Percentiles rank a stretch among this genome's conserved stretches.
Evolutionary conservation across 2,329 filamentous ascomycete genomes (phyloP).

Genomic region (Colletotrichum sp.): DNA sequence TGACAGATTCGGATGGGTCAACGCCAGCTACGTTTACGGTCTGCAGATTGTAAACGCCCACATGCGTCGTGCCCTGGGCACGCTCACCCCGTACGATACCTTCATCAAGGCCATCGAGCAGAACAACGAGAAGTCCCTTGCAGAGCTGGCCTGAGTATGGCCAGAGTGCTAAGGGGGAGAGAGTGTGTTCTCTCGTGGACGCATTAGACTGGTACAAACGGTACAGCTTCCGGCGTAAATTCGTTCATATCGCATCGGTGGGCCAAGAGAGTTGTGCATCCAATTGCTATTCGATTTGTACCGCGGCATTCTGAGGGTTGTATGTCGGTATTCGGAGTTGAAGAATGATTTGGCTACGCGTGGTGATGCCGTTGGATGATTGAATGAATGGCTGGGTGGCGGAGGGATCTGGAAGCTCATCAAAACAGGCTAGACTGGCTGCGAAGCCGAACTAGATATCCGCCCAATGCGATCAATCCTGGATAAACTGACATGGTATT

Average conservation of each 20-base stretch:
- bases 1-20: conserved; percentile 94
- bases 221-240: not conserved
- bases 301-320: not conserved
- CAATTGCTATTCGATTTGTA: not conserved
- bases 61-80: conserved; percentile 86
- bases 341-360: not conserved
- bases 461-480: conserved; percentile 8
- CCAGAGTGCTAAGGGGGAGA: not conserved
- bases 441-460: conserved; percentile 17
- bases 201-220: not conserved
- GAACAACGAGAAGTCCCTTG: conserved; percentile 58
- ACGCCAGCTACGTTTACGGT: conserved; percentile 95
- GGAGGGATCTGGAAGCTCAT: conserved; percentile 2
- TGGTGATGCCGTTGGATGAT: not conserved
- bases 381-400: not conserved
- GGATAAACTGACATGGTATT: not conserved
- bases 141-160: conserved; percentile 39
- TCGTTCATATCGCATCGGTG: not conserved
- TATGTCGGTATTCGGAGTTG: not conserved
- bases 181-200: not conserved
- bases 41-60: conserved; percentile 87
- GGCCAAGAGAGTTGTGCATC: not conserved
- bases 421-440: conserved; percentile 20
- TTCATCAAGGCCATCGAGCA: conserved; percentile 73
- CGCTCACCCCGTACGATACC: conserved; percentile 84